Evolutionary conservation across 805 yeast species (phyloP).

Genomic region (Brettanomyces sp.): DNA sequence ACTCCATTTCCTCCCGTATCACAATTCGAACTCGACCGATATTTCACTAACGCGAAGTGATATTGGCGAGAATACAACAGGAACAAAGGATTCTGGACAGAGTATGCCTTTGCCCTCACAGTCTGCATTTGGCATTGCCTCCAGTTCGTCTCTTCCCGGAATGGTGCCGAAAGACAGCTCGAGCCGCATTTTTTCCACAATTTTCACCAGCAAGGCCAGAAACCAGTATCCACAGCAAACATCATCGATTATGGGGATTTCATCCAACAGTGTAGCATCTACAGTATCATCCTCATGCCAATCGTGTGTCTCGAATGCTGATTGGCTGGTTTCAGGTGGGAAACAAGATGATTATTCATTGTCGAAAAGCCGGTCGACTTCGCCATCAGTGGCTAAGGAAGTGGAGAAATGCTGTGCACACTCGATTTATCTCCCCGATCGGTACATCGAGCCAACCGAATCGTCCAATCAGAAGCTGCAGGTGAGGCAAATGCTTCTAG

Average conservation of each 20-base stretch:
- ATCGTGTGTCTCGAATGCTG: not conserved
- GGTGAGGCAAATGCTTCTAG: constrained; percentile 29
- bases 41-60: constrained; percentile 1
- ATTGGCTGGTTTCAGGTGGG: not conserved
- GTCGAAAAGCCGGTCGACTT: too few species aligned
- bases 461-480: constrained; percentile 21
- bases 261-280: not conserved
- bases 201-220: not conserved
- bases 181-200: not conserved
- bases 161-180: not conserved
- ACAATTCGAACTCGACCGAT: constrained; percentile 1
- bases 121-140: not conserved
- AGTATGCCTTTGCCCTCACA: not conserved
- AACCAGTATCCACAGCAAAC: too few species aligned
- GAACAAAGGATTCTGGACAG: not conserved
- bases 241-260: not conserved
- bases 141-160: not conserved
- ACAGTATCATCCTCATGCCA: not conserved
- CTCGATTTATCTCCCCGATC: constrained; percentile 40
- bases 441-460: constrained; percentile 27
- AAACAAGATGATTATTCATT: not conserved
- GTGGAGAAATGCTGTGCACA: constrained; percentile 30
- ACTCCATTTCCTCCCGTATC: constrained; percentile 12
- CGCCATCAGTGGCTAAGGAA: constrained; percentile 7
- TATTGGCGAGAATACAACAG: not conserved